Evolutionary conservation across 495 filamentous ascomycete species (phyloP).

Genomic region (Daldinia bambusicola): DNA sequence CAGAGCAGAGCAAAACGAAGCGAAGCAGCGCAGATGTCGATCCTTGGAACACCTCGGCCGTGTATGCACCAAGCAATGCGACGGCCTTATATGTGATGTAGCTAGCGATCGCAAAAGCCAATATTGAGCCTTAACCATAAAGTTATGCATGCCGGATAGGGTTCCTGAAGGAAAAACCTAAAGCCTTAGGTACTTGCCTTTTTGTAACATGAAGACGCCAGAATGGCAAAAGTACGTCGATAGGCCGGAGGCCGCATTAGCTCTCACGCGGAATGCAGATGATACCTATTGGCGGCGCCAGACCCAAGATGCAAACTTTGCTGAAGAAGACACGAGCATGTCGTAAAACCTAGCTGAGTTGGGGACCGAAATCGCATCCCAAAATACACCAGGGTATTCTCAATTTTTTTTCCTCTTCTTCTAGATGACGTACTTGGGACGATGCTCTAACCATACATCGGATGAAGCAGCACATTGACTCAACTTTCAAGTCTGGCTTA

Average conservation of each 20-base stretch:
- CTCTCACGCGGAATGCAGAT: not conserved
- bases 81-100: conserved; percentile 5
- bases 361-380: conserved; percentile 32
- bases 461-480: conserved; percentile 30
- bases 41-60: conserved; percentile 28
- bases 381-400: conserved; percentile 25
- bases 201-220: too few relatives aligned
- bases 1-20: not conserved
- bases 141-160: conserved; percentile 23
- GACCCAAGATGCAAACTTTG: conserved; percentile 13
- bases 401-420: not conserved
- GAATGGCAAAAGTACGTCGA: conserved; percentile 10
- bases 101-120: conserved; percentile 13
- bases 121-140: conserved; percentile 21
- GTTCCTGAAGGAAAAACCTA: conserved; percentile 2
- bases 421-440: conserved; percentile 33
- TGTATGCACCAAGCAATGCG: conserved; percentile 6
- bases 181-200: conserved; percentile 29
- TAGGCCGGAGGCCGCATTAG: conserved; percentile 29
- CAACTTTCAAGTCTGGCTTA: conserved; percentile 37
- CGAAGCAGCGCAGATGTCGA: conserved; percentile 24
- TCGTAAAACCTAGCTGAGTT: conserved; percentile 27
- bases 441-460: conserved; percentile 40
- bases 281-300: not conserved
- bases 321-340: conserved; percentile 18